Evolutionary conservation across 345 rosid species (phyloP), one percentile per base, ranked within the genome.

Genomic region (Fremontodendron californicum): DNA sequence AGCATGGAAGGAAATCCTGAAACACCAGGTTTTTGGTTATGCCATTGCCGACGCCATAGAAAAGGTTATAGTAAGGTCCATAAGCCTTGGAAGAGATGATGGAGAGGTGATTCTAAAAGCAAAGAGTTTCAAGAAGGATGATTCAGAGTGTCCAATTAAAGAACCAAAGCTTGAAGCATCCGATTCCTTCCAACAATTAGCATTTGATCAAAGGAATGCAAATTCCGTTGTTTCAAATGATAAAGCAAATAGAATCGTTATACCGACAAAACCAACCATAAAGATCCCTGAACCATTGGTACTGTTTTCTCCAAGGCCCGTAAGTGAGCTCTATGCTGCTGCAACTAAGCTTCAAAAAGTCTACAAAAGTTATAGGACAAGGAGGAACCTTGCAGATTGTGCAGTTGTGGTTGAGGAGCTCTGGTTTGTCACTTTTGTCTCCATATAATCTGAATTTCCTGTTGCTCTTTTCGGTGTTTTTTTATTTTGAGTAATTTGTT

Each of bases 391-490:
- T 52, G 96, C 96, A 3, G 96, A 91, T 85, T 89, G 93, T 23
- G 93, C 92, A 0, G 91, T 89, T 81, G 85, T 91, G 27, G 88
- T 85, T 60, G 93, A 91, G 71, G 91, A 91, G 85, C 92, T 88
- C 66, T 91, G 93, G 94, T 90, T 67, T 46, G 64, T 58, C 64
- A 12, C 64, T 11, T 11, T 57, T 27, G 89, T 79, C 39, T 79
- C 71, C 9, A 27, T 71, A 77, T 54, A 45, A 73, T 73, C 45
- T 60, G 42, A 48, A 39, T 61, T 67, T 52, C 42, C 60, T 61
- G 42, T 8, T 46, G 40, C 68, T 61, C 71, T 37, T 4, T 68
- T 75, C 66, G 16, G 0, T 2, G 19, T 33, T 71, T 51, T 21
- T 43, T 2, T 10, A 21, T 52, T 73, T 73, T 54, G 9, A 54